A percentile compares a stretch with the other conserved stretches of the same genome.
These are phyloP conservation scores for Kodamaea alishanica DNA, from an alignment of 1,139 yeast genomes.

Conservation along the genomic window DNA sequence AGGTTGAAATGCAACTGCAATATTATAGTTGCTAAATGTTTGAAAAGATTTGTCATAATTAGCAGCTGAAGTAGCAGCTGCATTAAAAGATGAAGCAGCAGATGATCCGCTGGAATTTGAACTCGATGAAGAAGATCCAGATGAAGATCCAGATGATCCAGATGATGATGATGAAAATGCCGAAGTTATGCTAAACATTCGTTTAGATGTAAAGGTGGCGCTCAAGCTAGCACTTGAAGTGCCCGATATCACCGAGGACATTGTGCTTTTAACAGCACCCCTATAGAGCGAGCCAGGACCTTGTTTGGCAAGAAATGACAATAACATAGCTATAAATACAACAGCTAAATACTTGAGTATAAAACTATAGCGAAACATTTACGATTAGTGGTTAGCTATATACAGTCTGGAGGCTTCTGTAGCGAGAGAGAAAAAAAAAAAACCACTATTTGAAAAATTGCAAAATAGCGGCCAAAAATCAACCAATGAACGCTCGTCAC, in stretches of 20 bases:
- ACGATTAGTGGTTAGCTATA: too few relatives aligned
- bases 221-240: not conserved
- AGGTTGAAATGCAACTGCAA: slow-evolving; percentile 71
- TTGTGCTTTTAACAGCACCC: slow-evolving; percentile 8
- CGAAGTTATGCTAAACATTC: slow-evolving; percentile 8
- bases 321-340: slow-evolving; percentile 28
- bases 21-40: slow-evolving; percentile 40
- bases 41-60: slow-evolving; percentile 23
- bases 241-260: slow-evolving; percentile 5
- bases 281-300: slow-evolving; percentile 5
- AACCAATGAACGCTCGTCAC: too few relatives aligned
- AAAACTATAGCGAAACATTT: too few relatives aligned
- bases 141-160: slow-evolving; percentile 1
- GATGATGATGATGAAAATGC: slow-evolving; percentile 19
- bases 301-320: slow-evolving; percentile 27
- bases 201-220: not conserved
- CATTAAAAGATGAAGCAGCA: slow-evolving; percentile 11
- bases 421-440: too few relatives aligned
- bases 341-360: slow-evolving; percentile 16
- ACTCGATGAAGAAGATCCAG: slow-evolving; percentile 1
- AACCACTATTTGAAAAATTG: not conserved
- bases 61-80: slow-evolving; percentile 14
- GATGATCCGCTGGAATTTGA: not conserved
- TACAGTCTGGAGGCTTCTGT: too few relatives aligned
- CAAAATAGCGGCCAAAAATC: not conserved